Base-by-base conservation (phyloP, 139 green algal genomes). In the Deuterostichococcus epilithicus region DNA sequence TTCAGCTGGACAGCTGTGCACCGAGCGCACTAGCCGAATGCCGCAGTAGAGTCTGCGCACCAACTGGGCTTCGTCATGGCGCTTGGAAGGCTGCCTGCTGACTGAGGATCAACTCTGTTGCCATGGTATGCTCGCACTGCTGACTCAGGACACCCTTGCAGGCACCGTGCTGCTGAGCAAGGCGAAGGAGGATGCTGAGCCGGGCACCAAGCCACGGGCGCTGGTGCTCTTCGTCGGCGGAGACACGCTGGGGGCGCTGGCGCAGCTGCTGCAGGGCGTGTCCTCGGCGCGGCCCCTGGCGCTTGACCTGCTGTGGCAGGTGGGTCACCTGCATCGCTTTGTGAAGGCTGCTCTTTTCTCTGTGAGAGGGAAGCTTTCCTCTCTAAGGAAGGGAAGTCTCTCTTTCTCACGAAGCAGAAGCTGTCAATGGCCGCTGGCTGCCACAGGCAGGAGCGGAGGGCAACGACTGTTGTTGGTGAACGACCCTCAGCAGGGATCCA, bases 281-380 rank as follows among this genome's bases (percentile, higher is more conserved):
- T 32, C n/a, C 3, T 33, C 39, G 8, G 76, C 78, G 0, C 74
- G 85, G 32, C 85, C 85, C 18, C 78, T 90, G 73, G 69, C 79
- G 8, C 80, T 91, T 5, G 86, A 92, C 59, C 76, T 90, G 22
- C 79, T 90, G 33, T 91, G 82, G 82, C 76, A 87, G 86, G 79
- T 87, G 59, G 13, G 81, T 32, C 28, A 35, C 37, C 28, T 37
- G 30, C 63, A 69, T 36, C 32, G 23, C 63, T 28, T 26, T 60
- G 6, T 34, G 28, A 5, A 69, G 45, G 32, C 35, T 70, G 42
- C 44, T 38, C 34, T 36, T 45, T 6, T 1, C 10, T 23, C 35
- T 65, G 39, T 28, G 68, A 6, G 34, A 26, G 73, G 44, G 28
- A 75, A 75, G 38, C 39, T 75, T 60, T 47, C 39, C 39, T 58